Evolutionary conservation across 2,329 filamentous ascomycete species (phyloP).

Genomic region (Colletotrichum sp.): DNA sequence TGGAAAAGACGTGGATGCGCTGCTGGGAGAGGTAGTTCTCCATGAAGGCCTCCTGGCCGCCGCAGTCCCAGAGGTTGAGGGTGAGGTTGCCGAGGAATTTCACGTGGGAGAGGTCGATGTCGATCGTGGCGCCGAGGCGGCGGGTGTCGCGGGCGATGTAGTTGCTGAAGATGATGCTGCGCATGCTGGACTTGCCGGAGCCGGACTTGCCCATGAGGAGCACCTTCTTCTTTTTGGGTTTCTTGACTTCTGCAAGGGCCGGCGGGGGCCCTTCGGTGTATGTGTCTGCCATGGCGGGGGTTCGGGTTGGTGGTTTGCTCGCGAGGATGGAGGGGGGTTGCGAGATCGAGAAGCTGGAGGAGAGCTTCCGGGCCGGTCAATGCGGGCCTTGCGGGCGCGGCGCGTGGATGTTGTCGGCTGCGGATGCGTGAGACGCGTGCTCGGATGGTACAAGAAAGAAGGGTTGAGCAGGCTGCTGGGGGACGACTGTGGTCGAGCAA

Average conservation of each 20-base stretch:
- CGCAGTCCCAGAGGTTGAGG: conserved; percentile 98
- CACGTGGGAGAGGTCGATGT: conserved; percentile 97
- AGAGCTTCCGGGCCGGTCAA: not conserved
- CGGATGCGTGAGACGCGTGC: not conserved
- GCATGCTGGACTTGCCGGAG: conserved; percentile 97
- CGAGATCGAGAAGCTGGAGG: not conserved
- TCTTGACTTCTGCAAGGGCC: conserved; percentile 56
- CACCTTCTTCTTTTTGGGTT: conserved; percentile 86
- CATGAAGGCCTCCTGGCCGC: conserved; percentile 98
- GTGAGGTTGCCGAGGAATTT: conserved; percentile 98
- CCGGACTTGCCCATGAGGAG: conserved; percentile 94
- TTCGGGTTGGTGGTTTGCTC: not conserved
- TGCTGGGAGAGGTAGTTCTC: conserved; percentile 98
- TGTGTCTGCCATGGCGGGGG: conserved; percentile 1
- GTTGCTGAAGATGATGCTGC: conserved; percentile 98
- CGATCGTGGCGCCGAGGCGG: conserved; percentile 91
- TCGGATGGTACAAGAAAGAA: not conserved
- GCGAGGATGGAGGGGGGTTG: not conserved
- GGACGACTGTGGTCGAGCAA: not conserved
- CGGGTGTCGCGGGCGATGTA: conserved; percentile 97
- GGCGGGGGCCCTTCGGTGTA: not conserved
- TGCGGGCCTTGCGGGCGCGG: not conserved
- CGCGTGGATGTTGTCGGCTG: not conserved
- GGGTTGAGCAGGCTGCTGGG: not conserved
- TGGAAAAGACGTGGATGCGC: conserved; percentile 94